Evolutionary conservation across 108 stramenopile species (phyloP), one percentile per base, ranked within the genome.

Genomic region (Skeletonema menzelii): DNA sequence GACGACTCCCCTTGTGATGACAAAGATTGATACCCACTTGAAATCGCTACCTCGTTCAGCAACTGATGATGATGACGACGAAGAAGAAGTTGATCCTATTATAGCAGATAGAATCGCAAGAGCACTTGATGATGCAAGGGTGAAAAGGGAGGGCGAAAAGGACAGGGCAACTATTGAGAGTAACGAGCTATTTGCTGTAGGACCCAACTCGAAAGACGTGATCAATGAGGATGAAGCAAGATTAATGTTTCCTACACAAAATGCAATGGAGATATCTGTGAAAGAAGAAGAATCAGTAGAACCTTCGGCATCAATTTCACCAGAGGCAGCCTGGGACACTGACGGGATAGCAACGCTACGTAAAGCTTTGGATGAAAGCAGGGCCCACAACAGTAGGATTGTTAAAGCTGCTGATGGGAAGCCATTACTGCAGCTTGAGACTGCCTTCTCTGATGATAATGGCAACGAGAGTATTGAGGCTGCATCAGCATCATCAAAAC

Each of bases 391-490:
- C 4, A 63, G 15, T 20, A 35, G 37, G 31, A 38, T 38, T 34
- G 13, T 40, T 56, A 47, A 32, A 58, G 27, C 42, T 35, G 40
- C 37, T 28, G 35, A 27, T 35, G 27, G 8, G 13, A 65, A 59
- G 44, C 58, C 70, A 13, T 55, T 67, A 20, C 72, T 72, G 72
- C 68, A 80, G 8, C 49, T 65, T 47, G 37, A 40, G 59, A 67
- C 22, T 38, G 53, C 13, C 12, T 32, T 7, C 60, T 73, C 79
- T 1, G 69, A 69, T 35, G 40, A 30, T 19, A 17, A 53, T 15
- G 70, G 47, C 56, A 59, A 26, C 17, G 59, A 65, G 0, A 58
- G 28, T 22, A 42, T 47, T 20, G 38, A 67, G 10, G 63, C 56
- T 17, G 15, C 27, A 57, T 56, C 67, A 32, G 35, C 67, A 34